phyloP scores from a whole-genome alignment of 2,329 filamentous ascomycete species.

The Penicillium occitanis region DNA sequence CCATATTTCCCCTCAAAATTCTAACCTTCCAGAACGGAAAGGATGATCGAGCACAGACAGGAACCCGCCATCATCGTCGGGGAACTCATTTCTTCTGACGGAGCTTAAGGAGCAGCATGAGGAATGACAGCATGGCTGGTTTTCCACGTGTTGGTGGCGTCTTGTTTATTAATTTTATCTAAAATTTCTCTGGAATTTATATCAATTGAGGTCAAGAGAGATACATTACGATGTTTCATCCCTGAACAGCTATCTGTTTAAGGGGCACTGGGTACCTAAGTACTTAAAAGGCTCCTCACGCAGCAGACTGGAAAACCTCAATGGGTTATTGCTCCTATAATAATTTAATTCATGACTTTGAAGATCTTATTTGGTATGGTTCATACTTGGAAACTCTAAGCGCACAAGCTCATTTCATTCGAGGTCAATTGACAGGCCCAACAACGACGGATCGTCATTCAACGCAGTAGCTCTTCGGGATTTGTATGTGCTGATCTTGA shows the following conservation, averaged over 20 bases:
- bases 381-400: background rate
- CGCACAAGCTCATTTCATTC: background rate
- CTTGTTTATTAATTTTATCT: background rate
- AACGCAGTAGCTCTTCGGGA: background rate
- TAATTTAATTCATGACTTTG: background rate
- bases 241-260: background rate
- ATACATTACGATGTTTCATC: background rate
- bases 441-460: background rate
- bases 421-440: background rate
- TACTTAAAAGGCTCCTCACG: background rate
- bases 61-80: background rate
- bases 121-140: background rate
- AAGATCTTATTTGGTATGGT: background rate
- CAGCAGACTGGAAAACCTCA: no score
- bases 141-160: background rate
- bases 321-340: background rate
- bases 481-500: background rate
- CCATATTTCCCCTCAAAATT: constrained; percentile 3
- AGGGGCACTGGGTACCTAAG: background rate
- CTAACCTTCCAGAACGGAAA: background rate
- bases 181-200: background rate
- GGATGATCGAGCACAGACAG: constrained; percentile 13
- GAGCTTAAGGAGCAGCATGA: background rate
- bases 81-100: background rate
- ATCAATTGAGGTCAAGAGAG: background rate